Percentiles rank a stretch among this genome's conserved stretches.
Evolutionary conservation across 2,329 filamentous ascomycete genomes (phyloP).

Genomic region (Alternaria sp.): DNA sequence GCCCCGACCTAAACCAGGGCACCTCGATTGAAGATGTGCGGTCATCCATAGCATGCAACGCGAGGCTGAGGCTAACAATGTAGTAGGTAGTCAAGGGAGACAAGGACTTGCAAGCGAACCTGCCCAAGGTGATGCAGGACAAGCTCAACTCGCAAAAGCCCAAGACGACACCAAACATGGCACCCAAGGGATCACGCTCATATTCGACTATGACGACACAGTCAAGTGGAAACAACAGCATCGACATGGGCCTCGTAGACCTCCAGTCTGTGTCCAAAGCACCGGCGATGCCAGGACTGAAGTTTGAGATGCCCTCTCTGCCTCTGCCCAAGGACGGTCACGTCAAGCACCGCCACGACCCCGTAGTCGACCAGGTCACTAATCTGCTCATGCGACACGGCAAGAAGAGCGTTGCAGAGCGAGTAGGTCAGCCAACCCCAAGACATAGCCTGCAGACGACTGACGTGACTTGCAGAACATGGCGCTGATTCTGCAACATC

Average conservation of each 20-base stretch:
- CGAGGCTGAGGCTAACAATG: slow-evolving; percentile 19
- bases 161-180: slow-evolving; percentile 43
- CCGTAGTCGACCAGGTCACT: slow-evolving; percentile 84
- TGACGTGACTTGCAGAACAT: slow-evolving; percentile 70
- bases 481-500: slow-evolving; percentile 78
- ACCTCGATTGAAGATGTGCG: slow-evolving; percentile 71
- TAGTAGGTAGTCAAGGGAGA: slow-evolving; percentile 69
- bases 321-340: slow-evolving; percentile 70
- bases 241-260: slow-evolving; percentile 45
- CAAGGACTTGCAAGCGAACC: slow-evolving; percentile 66
- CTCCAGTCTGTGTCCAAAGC: slow-evolving; percentile 28
- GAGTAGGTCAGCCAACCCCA: slow-evolving; percentile 63
- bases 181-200: slow-evolving; percentile 58
- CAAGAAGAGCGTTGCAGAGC: slow-evolving; percentile 88
- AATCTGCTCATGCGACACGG: slow-evolving; percentile 91
- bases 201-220: slow-evolving; percentile 62
- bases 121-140: slow-evolving; percentile 72
- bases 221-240: slow-evolving; percentile 18
- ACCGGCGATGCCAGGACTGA: slow-evolving; percentile 64
- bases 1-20: slow-evolving; percentile 70
- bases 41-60: background rate
- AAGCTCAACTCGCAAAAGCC: slow-evolving; percentile 60
- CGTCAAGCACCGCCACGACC: slow-evolving; percentile 84
- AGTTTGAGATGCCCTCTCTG: slow-evolving; percentile 76
- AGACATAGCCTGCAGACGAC: background rate